Evolutionary conservation across 208 protist genomes (phyloP), one percentile per base, ranked within the genome.

Genomic region (Strigomonas culicis): DNA sequence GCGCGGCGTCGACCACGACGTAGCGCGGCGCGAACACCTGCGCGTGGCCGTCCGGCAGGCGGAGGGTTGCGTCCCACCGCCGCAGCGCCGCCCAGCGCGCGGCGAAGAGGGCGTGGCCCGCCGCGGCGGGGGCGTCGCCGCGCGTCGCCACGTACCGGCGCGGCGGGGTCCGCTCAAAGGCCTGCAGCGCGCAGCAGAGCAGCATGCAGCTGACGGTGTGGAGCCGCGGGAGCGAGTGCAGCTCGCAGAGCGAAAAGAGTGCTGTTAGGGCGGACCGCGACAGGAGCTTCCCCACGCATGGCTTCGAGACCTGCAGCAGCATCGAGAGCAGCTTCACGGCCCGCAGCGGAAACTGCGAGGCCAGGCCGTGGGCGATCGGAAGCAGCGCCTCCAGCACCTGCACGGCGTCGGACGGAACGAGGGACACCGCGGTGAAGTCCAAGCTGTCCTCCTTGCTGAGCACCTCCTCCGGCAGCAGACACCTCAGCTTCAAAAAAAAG

Each of bases 351-450:
- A 67, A 59, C 47, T 65, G 62, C 17, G 65, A 1, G 41, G 63
- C 59, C 17, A 77, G 43, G n/a, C 24, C 24, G 47, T 57, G 13
- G 17, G 71, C 66, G 8, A 19, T 1, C 1, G 39, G 39, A 4
- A 44, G 39, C 15, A 68, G 61, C 55, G 59, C 60, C 39, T 72
- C 47, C 44, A 77, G 0, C 24, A 7, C 60, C 56, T 64, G 65
- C 24, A 62, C n/a, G 47, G 58, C 61, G 30, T 7, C 52, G 8
- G 66, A 39, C 0, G 71, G 51, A 17, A 63, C 49, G 34, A 50
- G 47, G 15, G 70, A 60, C 17, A 41, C 57, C 7, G 59, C 50
- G 15, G 1, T n/a, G 25, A 41, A 34, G 31, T 22, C 1, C 11
- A 1, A 3, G 27, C 53, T 32, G 15, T 36, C 13, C 0, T 22